These are phyloP conservation scores for Aurinia saxatilis DNA, from an alignment of 345 rosid genomes.

Conservation along the genomic window DNA sequence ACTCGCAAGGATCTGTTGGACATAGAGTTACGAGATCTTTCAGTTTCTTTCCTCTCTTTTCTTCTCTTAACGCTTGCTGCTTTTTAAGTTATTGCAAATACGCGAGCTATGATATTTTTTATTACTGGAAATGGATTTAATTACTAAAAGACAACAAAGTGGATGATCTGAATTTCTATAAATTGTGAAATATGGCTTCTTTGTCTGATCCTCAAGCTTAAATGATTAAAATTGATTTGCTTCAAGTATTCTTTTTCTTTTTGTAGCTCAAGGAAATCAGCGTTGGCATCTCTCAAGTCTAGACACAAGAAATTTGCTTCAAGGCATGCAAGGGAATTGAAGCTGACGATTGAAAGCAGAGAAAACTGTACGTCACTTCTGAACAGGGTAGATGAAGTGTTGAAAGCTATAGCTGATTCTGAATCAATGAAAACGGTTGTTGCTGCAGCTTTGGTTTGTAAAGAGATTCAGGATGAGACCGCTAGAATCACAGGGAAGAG, in stretches of 20 bases:
- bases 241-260: not conserved
- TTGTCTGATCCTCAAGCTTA: too few species aligned
- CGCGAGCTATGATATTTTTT: too few species aligned
- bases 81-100: too few species aligned
- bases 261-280: constrained; percentile 62
- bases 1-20: constrained; percentile 56
- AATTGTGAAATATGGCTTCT: too few species aligned
- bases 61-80: too few species aligned
- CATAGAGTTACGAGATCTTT: constrained; percentile 59
- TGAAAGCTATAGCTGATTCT: constrained; percentile 49
- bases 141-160: too few species aligned
- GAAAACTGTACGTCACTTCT: constrained; percentile 64
- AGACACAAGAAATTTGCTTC: constrained; percentile 72
- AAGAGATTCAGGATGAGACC: too few species aligned
- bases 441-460: too few species aligned
- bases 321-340: constrained; percentile 66
- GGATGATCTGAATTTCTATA: too few species aligned
- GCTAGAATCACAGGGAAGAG: too few species aligned
- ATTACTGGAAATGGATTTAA: too few species aligned
- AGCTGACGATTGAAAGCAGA: constrained; percentile 56
- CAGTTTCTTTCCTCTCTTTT: too few species aligned
- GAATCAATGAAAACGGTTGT: constrained; percentile 85
- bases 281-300: constrained; percentile 53
- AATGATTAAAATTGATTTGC: not conserved
- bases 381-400: constrained; percentile 79